Conservation (phyloP, 257 asterid species). For the Salvia hispanica region DNA sequence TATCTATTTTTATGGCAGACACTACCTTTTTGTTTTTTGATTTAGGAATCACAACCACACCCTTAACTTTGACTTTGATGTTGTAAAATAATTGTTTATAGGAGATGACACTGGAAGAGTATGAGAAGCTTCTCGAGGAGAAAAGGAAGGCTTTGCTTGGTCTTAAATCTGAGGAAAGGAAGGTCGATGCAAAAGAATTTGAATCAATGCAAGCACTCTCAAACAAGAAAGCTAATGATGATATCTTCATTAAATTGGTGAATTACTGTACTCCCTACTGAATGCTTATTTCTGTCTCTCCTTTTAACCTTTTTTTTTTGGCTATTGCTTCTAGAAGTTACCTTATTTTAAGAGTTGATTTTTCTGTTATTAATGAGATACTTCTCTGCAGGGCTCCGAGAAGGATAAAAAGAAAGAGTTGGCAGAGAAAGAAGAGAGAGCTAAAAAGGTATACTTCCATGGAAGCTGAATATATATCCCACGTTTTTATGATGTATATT, state of each 20-base stretch:
- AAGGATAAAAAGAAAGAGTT: conserved; percentile 78
- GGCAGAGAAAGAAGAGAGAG: conserved; percentile 80
- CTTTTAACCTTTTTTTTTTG: not conserved
- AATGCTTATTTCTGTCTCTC: not conserved
- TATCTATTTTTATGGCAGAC: not conserved
- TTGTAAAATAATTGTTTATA: conserved; percentile 28
- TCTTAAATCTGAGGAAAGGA: conserved; percentile 71
- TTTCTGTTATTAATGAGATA: not conserved
- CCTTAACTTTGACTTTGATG: not conserved
- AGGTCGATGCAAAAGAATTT: conserved; percentile 72
- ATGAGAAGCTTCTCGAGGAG: conserved; percentile 80
- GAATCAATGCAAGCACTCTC: conserved; percentile 77
- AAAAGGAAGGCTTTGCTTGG: conserved; percentile 72
- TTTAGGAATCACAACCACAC: not conserved
- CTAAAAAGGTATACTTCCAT: conserved; percentile 59
- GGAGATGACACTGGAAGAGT: conserved; percentile 97
- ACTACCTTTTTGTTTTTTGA: too few species aligned
- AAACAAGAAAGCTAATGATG: conserved; percentile 70
- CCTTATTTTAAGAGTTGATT: not conserved
- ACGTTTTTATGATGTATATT: not conserved
- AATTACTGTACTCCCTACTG: conserved; percentile 18
- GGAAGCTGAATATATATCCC: not conserved
- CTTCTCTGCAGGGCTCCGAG: conserved; percentile 56
- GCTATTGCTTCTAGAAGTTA: not conserved
- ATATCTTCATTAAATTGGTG: conserved; percentile 78